Conservation (phyloP, 2,329 filamentous ascomycete genomes). For the Fusarium armeniacum region DNA sequence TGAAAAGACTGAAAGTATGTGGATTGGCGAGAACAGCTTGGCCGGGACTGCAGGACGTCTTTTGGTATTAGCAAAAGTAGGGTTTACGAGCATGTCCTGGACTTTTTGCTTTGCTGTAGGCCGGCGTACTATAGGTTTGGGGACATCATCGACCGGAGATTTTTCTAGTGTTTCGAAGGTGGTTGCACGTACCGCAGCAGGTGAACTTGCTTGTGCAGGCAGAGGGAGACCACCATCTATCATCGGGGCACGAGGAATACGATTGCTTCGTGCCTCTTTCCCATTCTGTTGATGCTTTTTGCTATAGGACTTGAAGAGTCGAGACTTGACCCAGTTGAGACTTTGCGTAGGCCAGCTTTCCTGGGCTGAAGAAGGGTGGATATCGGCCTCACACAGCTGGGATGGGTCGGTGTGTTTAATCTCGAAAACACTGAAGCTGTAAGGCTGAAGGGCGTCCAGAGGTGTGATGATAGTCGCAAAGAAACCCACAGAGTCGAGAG, state of each 20-base stretch:
- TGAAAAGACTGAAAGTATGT: constrained; percentile 67
- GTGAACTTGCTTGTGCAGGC: constrained; percentile 12
- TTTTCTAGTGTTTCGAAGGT: constrained; percentile 19
- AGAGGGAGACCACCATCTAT: constrained; percentile 34
- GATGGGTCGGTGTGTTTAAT: constrained; percentile 61
- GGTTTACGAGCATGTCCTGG: constrained; percentile 60
- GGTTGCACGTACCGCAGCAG: constrained; percentile 16
- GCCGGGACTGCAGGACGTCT: constrained; percentile 64
- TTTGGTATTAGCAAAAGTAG: constrained; percentile 56
- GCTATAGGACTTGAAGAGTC: constrained; percentile 1
- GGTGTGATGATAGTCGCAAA: constrained; percentile 73
- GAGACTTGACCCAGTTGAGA: constrained; percentile 31
- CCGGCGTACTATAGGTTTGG: constrained; percentile 47
- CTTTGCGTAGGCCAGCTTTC: constrained; percentile 26
- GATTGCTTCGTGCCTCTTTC: constrained; percentile 5
- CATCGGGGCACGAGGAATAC: constrained; percentile 28
- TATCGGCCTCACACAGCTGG: constrained; percentile 30
- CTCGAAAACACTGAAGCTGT: constrained; percentile 63
- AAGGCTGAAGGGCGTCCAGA: constrained; percentile 63
- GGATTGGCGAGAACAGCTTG: constrained; percentile 64
- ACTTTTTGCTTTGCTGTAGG: constrained; percentile 58
- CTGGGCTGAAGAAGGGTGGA: constrained; percentile 10
- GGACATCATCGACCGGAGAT: neutral
- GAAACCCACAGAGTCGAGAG: constrained; percentile 69
- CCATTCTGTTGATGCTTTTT: constrained; percentile 1